These are phyloP conservation scores for Sporothrix protearum DNA, from an alignment of 2,329 filamentous ascomycete species.

Conservation along the genomic window DNA sequence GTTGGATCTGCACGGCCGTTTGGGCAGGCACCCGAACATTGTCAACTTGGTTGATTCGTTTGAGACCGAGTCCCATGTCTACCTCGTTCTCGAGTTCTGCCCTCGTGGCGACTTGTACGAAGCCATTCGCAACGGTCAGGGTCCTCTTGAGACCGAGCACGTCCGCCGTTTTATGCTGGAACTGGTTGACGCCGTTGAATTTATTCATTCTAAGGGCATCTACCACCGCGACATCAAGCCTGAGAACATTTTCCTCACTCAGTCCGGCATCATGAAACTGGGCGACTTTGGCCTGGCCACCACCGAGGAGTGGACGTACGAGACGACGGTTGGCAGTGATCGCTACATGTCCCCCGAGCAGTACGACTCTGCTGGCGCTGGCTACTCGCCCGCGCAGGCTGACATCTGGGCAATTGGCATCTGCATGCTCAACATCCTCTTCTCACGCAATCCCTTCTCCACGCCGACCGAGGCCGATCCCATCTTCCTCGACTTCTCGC, in stretches of 20 bases:
- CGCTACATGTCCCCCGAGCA: conserved; percentile 99
- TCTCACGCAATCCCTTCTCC: conserved; percentile 94
- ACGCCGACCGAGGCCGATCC: conserved; percentile 87
- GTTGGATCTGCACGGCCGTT: conserved; percentile 71
- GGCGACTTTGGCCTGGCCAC: conserved; percentile 95
- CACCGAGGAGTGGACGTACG: conserved; percentile 82
- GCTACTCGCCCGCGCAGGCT: conserved; percentile 89
- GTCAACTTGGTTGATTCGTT: conserved; percentile 90
- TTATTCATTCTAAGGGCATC: conserved; percentile 85
- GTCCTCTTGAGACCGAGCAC: conserved; percentile 90
- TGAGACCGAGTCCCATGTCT: conserved; percentile 85
- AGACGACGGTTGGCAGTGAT: conserved; percentile 92
- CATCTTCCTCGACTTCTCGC: conserved; percentile 86
- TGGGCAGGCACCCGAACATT: conserved; percentile 81
- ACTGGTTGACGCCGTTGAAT: conserved; percentile 82
- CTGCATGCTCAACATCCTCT: conserved; percentile 92
- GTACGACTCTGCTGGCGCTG: conserved; percentile 80
- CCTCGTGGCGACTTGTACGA: conserved; percentile 95
- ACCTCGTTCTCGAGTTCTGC: conserved; percentile 93
- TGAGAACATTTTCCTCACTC: conserved; percentile 94
- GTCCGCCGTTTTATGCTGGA: conserved; percentile 97
- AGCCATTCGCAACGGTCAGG: conserved; percentile 83
- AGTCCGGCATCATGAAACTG: conserved; percentile 86
- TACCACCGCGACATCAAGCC: conserved; percentile 99
- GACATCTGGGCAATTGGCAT: conserved; percentile 98